Evolutionary conservation across 805 yeast species (phyloP), one percentile per base, ranked within the genome.

Genomic region (Candida stauntonica): DNA sequence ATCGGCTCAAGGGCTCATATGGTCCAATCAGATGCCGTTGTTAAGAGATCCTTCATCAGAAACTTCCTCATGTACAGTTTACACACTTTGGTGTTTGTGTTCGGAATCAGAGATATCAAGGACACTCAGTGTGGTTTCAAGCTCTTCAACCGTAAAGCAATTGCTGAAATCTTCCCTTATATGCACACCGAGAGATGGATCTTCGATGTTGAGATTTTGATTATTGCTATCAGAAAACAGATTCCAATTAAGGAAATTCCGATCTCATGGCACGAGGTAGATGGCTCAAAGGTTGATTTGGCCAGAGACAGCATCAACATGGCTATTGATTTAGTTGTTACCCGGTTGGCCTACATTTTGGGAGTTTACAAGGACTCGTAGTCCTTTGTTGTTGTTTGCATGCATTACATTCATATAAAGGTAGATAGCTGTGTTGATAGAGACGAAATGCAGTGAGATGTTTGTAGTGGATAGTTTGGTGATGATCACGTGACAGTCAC

Each of bases 61-160:
- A 93, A 93, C 64, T 78, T 88, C 49, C 70, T 93, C 55, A 93
- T 93, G 99, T 82, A 88, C 59, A 87, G 94, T 6, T 72, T 93
- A 45, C 98, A 93, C 59, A 68, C 87, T 3, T 68, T 93, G 50
- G 91, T 93, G 20, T 93, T 66, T 55, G 66, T 89, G 6, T 91
- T 93, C 66, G 99, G 99, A 13, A 85, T 93, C 33, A 72, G 95
- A 49, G 72, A 78, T 5, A 79, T 93, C 44, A 77, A 82, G 44
- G 99, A 93, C 61, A 93, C 99, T 9, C 99, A 93, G 66, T 93
- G 99, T 66, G 99, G 99, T 3, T 93, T 93, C 67, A 93, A 93
- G 62, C 65, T 93, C 61, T 93, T 91, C 62, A 86, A 91, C 50
- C 74, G 79, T 44, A 64, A 70, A 7, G 82, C 96, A 0, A 73